Conservation (phyloP, 192 early-diverging fungal species). For the Coemansia sp. region DNA sequence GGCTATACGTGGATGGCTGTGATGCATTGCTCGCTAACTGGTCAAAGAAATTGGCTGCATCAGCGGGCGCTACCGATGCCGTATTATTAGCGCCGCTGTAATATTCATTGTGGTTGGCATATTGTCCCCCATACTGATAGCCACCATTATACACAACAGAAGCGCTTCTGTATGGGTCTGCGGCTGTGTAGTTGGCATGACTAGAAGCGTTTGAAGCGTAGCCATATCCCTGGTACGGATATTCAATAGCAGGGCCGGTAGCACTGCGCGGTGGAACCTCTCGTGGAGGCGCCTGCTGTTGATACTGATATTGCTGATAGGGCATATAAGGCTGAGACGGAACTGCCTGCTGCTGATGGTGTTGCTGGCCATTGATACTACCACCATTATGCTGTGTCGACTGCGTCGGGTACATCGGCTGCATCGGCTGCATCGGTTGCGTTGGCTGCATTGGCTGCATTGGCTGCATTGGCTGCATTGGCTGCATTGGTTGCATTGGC, state of each 20-base stretch:
- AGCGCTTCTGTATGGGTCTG: slow-evolving; percentile 39
- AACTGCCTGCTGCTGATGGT: slow-evolving; percentile 3
- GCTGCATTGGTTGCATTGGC: neutral
- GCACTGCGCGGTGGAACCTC: slow-evolving; percentile 47
- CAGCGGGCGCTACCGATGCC: neutral
- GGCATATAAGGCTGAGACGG: slow-evolving; percentile 9
- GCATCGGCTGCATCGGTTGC: neutral
- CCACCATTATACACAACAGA: slow-evolving; percentile 39
- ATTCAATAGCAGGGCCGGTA: slow-evolving; percentile 42
- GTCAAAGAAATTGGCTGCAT: slow-evolving; percentile 28
- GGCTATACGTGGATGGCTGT: neutral
- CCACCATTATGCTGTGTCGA: too few relatives aligned
- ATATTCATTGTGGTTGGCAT: slow-evolving; percentile 11
- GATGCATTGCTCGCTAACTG: slow-evolving; percentile 19
- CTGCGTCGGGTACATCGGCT: too few relatives aligned
- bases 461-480: slow-evolving; percentile 1
- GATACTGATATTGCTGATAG: slow-evolving; percentile 11
- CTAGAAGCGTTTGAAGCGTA: slow-evolving; percentile 6
- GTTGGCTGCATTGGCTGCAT: neutral
- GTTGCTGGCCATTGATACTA: slow-evolving; percentile 8
- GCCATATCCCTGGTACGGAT: slow-evolving; percentile 24
- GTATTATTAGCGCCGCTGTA: neutral
- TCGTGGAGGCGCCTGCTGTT: slow-evolving; percentile 7
- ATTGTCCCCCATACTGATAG: slow-evolving; percentile 17
- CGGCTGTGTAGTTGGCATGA: neutral